phyloP scores from a whole-genome alignment of 306 rosid species.

The Alnus rubra region DNA sequence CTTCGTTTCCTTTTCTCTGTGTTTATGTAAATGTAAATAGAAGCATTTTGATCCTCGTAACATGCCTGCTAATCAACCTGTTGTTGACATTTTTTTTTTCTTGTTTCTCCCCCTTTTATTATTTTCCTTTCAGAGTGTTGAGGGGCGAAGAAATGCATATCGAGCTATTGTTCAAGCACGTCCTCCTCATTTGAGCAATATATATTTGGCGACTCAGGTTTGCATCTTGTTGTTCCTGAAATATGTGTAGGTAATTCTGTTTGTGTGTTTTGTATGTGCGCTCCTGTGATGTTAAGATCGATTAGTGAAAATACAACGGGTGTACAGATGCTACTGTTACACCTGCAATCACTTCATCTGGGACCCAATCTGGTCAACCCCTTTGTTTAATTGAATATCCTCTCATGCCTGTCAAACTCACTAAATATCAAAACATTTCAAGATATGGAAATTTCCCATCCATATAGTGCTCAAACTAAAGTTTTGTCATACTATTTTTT shows the following conservation, averaged over 20 bases:
- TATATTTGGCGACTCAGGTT: slow-evolving; percentile 95
- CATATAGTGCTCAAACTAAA: slow-evolving; percentile 5
- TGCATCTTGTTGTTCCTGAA: slow-evolving; percentile 14
- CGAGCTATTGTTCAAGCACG: slow-evolving; percentile 90
- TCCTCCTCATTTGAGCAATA: slow-evolving; percentile 85
- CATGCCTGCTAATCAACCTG: slow-evolving; percentile 16
- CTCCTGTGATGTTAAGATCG: slow-evolving; percentile 16
- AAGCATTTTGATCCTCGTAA: slow-evolving; percentile 23
- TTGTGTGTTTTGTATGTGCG: not conserved
- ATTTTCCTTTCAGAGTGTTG: slow-evolving; percentile 57
- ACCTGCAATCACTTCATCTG: not conserved
- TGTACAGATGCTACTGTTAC: not conserved
- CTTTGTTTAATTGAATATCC: not conserved
- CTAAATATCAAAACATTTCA: not conserved
- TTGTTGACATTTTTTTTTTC: slow-evolving; percentile 5
- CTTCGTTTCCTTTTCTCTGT: slow-evolving; percentile 12
- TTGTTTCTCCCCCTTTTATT: slow-evolving; percentile 15
- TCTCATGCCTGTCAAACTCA: not conserved
- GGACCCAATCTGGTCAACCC: not conserved
- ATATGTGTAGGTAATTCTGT: slow-evolving; percentile 6
- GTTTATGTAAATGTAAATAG: not conserved
- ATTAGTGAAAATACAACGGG: not conserved
- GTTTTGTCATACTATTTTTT: not conserved
- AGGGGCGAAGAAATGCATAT: slow-evolving; percentile 87
- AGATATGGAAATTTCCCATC: not conserved